Conservation (phyloP, 2,329 filamentous ascomycete species). For the Colletotrichum eremochloae region DNA sequence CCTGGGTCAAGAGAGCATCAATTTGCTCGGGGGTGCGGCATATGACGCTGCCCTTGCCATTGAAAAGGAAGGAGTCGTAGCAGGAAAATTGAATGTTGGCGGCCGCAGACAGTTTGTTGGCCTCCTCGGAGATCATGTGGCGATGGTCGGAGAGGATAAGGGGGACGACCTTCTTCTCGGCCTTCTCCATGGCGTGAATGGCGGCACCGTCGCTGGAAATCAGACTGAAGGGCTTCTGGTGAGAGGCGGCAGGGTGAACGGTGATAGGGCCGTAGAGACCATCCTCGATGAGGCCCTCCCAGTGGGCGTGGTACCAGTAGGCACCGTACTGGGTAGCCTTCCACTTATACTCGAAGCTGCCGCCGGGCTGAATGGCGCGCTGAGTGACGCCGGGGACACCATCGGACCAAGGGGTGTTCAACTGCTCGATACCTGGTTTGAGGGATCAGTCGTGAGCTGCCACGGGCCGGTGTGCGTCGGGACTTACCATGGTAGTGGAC, state of each 20-base stretch:
- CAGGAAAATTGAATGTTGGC: constrained; percentile 66
- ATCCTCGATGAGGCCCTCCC: constrained; percentile 68
- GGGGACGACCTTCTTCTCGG: constrained; percentile 61
- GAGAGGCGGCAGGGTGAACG: constrained; percentile 55
- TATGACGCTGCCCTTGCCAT: constrained; percentile 70
- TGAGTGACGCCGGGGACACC: constrained; percentile 71
- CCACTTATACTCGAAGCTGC: constrained; percentile 66
- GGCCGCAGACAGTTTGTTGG: constrained; percentile 57
- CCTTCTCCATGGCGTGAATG: constrained; percentile 56
- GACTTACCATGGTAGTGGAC: constrained; percentile 63
- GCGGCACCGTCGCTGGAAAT: constrained; percentile 58
- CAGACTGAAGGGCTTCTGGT: constrained; percentile 61
- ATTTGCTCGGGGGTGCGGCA: constrained; percentile 63
- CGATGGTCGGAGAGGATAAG: constrained; percentile 70
- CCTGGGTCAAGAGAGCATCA: constrained; percentile 50
- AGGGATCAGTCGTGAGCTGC: constrained; percentile 15
- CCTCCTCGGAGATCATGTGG: constrained; percentile 64
- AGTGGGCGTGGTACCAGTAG: constrained; percentile 74
- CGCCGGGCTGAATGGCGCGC: constrained; percentile 61
- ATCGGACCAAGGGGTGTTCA: constrained; percentile 69
- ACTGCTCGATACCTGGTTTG: constrained; percentile 48
- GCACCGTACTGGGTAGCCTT: constrained; percentile 68
- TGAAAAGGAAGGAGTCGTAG: constrained; percentile 72
- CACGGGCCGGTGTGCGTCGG: background rate
- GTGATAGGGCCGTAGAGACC: constrained; percentile 70